Conservation (phyloP, 2,329 filamentous ascomycete species). For the Elsinoe necatrix region DNA sequence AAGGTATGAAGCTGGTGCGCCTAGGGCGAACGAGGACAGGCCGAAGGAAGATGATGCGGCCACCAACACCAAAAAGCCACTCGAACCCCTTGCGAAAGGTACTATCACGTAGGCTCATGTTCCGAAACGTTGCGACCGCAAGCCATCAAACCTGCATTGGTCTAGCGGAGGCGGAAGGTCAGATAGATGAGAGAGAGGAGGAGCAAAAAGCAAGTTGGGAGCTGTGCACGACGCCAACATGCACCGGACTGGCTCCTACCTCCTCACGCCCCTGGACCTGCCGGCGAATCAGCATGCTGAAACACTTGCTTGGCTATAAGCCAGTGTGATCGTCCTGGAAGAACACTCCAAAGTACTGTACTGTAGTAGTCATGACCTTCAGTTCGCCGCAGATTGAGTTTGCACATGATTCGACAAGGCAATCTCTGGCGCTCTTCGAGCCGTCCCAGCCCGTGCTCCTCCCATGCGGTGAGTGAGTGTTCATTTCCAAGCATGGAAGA, state of each 20-base stretch:
- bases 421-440: neutral
- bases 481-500: neutral
- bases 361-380: neutral
- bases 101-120: neutral
- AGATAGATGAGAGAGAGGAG: slow-evolving; percentile 3
- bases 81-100: neutral
- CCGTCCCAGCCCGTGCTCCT: neutral
- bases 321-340: neutral
- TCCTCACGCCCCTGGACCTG: slow-evolving; percentile 4
- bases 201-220: slow-evolving; percentile 5
- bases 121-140: slow-evolving; percentile 9
- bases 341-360: neutral
- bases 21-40: slow-evolving; percentile 3
- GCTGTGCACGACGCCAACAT: slow-evolving; percentile 3
- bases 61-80: neutral
- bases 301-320: slow-evolving; percentile 4
- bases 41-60: neutral
- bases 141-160: neutral
- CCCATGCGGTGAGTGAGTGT: neutral
- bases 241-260: neutral
- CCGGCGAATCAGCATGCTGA: slow-evolving; percentile 4
- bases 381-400: slow-evolving; percentile 10
- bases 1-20: no score
- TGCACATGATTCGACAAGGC: neutral
- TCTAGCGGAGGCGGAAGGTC: neutral